phyloP scores from a whole-genome alignment of 169 alveolate genomes.

The Babesia ovata region DNA sequence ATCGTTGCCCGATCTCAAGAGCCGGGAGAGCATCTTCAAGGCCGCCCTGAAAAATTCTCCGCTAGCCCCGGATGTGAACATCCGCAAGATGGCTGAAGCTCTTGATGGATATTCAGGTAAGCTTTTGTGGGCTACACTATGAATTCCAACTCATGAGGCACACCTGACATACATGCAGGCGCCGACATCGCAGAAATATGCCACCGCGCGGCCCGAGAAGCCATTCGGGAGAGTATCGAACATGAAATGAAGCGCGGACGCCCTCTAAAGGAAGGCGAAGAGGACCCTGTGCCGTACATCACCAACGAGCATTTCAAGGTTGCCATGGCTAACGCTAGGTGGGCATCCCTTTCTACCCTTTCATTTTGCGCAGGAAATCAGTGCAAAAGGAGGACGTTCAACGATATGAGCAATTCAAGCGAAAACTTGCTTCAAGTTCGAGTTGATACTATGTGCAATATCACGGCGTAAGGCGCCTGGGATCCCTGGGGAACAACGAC shows the following conservation, averaged over 20 bases:
- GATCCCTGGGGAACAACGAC: slow-evolving; percentile 99
- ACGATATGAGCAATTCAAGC: slow-evolving; percentile 58
- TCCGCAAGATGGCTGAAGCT: slow-evolving; percentile 79
- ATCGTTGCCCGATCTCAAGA: slow-evolving; percentile 92
- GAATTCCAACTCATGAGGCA: not conserved
- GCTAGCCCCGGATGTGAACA: slow-evolving; percentile 86
- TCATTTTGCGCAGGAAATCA: slow-evolving; percentile 33
- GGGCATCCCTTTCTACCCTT: slow-evolving; percentile 6
- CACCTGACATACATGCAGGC: slow-evolving; percentile 65
- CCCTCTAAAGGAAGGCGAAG: slow-evolving; percentile 75
- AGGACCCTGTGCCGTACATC: slow-evolving; percentile 92
- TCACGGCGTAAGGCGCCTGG: slow-evolving; percentile 94
- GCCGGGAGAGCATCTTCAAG: slow-evolving; percentile 85
- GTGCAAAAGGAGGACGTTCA: slow-evolving; percentile 55
- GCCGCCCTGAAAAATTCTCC: slow-evolving; percentile 92
- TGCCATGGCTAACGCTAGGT: slow-evolving; percentile 90
- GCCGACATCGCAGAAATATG: slow-evolving; percentile 93
- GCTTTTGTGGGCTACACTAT: slow-evolving; percentile 61
- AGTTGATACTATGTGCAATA: slow-evolving; percentile 46
- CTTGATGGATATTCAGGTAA: slow-evolving; percentile 91
- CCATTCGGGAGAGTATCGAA: slow-evolving; percentile 88
- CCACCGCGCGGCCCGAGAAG: slow-evolving; percentile 92
- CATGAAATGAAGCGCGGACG: slow-evolving; percentile 63
- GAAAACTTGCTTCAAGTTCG: slow-evolving; percentile 30
- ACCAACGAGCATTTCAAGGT: slow-evolving; percentile 91